Evolutionary conservation across 129 eudicot genomes (phyloP).

Genomic region (Helianthus annuus): HanXRQr2.0-SUNRISE NC_035436.2:194086835-194087334

Average conservation of each 20-base stretch:
- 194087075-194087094: slow-evolving; percentile 21
- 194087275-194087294: neutral
- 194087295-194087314: neutral
- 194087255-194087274: slow-evolving; percentile 52
- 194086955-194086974: slow-evolving; percentile 67
- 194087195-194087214: slow-evolving; percentile 38
- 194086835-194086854: slow-evolving; percentile 59
- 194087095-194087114: slow-evolving; percentile 82
- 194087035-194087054: slow-evolving; percentile 85
- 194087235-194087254: slow-evolving; percentile 52
- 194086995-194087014: slow-evolving; percentile 58
- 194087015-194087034: slow-evolving; percentile 45
- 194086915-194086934: slow-evolving; percentile 88
- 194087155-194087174: slow-evolving; percentile 25
- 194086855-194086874: slow-evolving; percentile 30
- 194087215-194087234: slow-evolving; percentile 75
- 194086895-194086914: slow-evolving; percentile 85
- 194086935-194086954: slow-evolving; percentile 85
- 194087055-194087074: slow-evolving; percentile 65
- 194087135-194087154: slow-evolving; percentile 72
- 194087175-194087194: slow-evolving; percentile 46
- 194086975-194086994: slow-evolving; percentile 34
- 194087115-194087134: slow-evolving; percentile 51
- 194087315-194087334: too few relatives aligned
- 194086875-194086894: slow-evolving; percentile 56